phyloP scores from a whole-genome alignment of 805 yeast species.

The Nakazawaea populi region DNA sequence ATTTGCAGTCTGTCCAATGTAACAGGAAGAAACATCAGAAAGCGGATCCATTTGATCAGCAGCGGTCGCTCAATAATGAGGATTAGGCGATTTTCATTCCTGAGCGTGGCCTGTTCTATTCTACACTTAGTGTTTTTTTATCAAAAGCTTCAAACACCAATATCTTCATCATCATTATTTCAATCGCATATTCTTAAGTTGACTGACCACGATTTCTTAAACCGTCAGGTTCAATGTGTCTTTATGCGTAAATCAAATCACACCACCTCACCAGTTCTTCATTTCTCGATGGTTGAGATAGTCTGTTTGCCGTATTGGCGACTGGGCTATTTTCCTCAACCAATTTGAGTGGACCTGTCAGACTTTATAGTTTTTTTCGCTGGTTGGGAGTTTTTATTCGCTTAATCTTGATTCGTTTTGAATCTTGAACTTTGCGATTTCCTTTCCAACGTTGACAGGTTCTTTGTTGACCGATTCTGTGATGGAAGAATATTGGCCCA shows the following conservation, averaged over 20 bases:
- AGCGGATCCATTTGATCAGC: too few relatives aligned
- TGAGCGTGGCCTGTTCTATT: background rate
- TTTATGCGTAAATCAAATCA: constrained; percentile 9
- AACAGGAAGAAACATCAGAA: too few relatives aligned
- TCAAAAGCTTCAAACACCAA: too few relatives aligned
- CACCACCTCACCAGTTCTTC: background rate
- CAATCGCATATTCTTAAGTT: constrained; percentile 12
- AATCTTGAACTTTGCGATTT: background rate
- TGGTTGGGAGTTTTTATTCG: too few relatives aligned
- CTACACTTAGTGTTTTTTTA: too few relatives aligned
- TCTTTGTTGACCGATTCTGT: background rate
- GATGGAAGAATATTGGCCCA: background rate
- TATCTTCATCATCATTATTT: too few relatives aligned
- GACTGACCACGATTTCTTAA: constrained; percentile 11
- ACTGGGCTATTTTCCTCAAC: too few relatives aligned
- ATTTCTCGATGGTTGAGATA: background rate
- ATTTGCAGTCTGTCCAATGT: background rate
- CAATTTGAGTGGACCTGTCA: too few relatives aligned
- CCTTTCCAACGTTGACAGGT: background rate
- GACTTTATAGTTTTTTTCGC: too few relatives aligned
- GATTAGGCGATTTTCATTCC: background rate
- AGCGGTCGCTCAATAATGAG: background rate
- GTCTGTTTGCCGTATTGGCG: too few relatives aligned
- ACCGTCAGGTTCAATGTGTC: constrained; percentile 12
- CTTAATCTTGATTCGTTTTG: background rate